Conservation (phyloP, 1,139 yeast genomes). For the Candida buenavistaensis region DNA sequence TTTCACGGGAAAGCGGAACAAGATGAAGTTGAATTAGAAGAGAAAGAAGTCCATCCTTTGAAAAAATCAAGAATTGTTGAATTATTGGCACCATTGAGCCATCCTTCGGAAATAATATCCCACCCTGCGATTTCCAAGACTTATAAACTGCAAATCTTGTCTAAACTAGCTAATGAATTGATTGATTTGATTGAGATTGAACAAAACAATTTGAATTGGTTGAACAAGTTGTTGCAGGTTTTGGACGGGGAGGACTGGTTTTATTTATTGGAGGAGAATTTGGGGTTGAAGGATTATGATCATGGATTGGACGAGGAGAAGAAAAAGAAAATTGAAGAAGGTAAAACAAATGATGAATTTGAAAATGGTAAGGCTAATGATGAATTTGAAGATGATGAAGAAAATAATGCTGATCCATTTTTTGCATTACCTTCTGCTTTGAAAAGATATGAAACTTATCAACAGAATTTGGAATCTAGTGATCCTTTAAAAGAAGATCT, state of each 20-base stretch:
- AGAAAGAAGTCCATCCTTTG: conserved; percentile 35
- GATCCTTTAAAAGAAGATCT: conserved; percentile 42
- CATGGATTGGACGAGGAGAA: conserved; percentile 51
- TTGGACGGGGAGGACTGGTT: conserved; percentile 86
- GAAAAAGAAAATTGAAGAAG: conserved; percentile 6
- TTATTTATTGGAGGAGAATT: conserved; percentile 58
- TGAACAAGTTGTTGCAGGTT: conserved; percentile 70
- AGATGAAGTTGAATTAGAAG: conserved; percentile 16
- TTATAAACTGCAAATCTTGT: conserved; percentile 50
- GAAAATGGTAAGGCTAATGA: conserved; percentile 64
- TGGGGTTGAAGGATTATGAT: conserved; percentile 70
- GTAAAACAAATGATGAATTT: neutral
- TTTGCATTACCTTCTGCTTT: conserved; percentile 40
- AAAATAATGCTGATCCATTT: conserved; percentile 36
- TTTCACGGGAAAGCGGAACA: conserved; percentile 14
- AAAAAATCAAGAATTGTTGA: conserved; percentile 45
- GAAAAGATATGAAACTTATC: conserved; percentile 36
- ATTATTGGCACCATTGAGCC: conserved; percentile 72
- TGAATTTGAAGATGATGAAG: conserved; percentile 38
- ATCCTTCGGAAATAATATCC: conserved; percentile 75
- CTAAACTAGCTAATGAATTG: conserved; percentile 66
- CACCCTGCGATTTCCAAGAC: conserved; percentile 73
- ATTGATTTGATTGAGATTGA: conserved; percentile 78
- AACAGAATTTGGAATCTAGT: conserved; percentile 25
- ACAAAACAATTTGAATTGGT: conserved; percentile 69